Evolutionary conservation across 306 rosid genomes (phyloP).

Genomic region (Citrullus mucosospermus): DNA sequence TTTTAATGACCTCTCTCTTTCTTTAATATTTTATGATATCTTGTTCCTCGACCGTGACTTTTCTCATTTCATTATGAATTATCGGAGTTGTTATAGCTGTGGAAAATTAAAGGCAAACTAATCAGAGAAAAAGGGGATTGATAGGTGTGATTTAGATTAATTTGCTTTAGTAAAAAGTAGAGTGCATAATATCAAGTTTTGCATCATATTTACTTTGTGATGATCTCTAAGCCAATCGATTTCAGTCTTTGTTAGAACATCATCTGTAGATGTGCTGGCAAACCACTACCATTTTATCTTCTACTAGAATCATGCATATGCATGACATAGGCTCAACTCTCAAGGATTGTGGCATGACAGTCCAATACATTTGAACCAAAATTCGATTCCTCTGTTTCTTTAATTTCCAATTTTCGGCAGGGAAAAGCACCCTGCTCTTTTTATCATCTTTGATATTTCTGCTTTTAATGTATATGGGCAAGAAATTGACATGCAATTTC

Average conservation of each 20-base stretch:
- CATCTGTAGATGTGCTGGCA: conserved; percentile 7
- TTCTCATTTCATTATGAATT: background rate
- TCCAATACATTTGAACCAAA: background rate
- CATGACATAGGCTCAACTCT: background rate
- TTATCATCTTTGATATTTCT: background rate
- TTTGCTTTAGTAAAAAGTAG: conserved; percentile 4
- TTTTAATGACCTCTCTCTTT: background rate
- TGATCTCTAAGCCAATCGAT: background rate
- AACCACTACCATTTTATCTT: conserved; percentile 1
- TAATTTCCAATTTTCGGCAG: background rate
- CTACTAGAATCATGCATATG: background rate
- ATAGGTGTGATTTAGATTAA: background rate
- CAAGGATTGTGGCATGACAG: background rate
- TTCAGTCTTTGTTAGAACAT: background rate
- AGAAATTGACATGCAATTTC: conserved; percentile 2
- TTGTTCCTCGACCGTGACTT: background rate
- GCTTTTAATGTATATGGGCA: background rate
- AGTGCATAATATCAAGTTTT: background rate
- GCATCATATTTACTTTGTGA: conserved; percentile 4
- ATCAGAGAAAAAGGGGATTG: conserved; percentile 1
- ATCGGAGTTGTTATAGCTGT: background rate
- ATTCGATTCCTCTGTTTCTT: background rate
- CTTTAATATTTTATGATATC: background rate
- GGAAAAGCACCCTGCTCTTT: background rate
- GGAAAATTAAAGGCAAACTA: background rate